Evolutionary conservation across 2,329 filamentous ascomycete genomes (phyloP).

Genomic region (Penicillium polonicum): DNA sequence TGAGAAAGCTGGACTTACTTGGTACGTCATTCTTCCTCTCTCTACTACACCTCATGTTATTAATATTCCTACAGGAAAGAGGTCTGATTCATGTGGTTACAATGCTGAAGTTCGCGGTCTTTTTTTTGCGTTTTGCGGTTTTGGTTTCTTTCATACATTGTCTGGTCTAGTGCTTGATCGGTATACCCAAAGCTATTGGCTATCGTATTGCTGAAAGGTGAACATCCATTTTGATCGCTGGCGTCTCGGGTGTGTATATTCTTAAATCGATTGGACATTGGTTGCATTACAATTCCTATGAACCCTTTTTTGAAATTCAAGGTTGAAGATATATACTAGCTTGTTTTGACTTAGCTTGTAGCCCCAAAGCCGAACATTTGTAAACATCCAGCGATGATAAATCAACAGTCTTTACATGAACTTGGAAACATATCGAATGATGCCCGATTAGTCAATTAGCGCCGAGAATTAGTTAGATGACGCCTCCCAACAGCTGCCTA

Average conservation of each 20-base stretch:
- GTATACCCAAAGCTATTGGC: conserved; percentile 11
- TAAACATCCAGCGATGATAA: neutral
- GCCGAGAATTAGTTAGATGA: neutral
- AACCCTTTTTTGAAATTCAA: neutral
- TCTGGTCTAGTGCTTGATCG: conserved; percentile 4
- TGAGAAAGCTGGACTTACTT: conserved; percentile 35
- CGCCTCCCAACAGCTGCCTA: neutral
- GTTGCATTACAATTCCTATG: neutral
- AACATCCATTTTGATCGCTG: neutral
- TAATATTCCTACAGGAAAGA: conserved; percentile 30
- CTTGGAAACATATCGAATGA: neutral
- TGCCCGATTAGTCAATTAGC: neutral
- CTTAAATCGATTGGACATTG: neutral
- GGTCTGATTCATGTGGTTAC: conserved; percentile 18
- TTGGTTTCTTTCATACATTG: neutral
- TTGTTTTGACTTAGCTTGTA: neutral
- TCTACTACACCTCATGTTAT: neutral
- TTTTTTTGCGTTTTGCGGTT: neutral
- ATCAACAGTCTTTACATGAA: neutral
- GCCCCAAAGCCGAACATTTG: neutral
- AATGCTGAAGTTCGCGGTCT: neutral
- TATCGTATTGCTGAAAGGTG: conserved; percentile 5
- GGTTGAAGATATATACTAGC: neutral
- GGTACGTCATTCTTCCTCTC: conserved; percentile 27
- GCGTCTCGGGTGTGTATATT: neutral